phyloP scores from a whole-genome alignment of 1,139 yeast genomes.

The Taiozyma onychis region DNA sequence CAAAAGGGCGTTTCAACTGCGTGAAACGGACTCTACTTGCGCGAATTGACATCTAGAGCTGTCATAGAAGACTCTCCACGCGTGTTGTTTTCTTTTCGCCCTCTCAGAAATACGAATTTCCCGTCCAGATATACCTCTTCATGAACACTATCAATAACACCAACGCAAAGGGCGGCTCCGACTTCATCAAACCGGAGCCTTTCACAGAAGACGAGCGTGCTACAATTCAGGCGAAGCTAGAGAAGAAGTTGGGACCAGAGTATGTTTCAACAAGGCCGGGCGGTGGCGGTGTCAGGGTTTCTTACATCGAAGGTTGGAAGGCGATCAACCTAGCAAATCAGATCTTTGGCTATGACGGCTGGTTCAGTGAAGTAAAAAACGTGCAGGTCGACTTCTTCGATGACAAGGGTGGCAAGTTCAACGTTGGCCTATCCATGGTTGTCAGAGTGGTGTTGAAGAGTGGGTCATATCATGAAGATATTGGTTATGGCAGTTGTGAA shows the following conservation, averaged over 20 bases:
- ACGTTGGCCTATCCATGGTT: conserved; percentile 64
- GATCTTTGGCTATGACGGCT: conserved; percentile 76
- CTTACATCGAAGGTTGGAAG: conserved; percentile 78
- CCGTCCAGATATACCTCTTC: neutral
- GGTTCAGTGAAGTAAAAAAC: conserved; percentile 66
- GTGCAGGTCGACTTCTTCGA: conserved; percentile 71
- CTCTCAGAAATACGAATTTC: neutral
- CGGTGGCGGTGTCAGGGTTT: conserved; percentile 62
- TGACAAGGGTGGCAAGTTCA: conserved; percentile 45
- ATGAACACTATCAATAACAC: conserved; percentile 3
- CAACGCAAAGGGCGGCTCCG: conserved; percentile 1
- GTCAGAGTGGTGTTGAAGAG: conserved; percentile 68
- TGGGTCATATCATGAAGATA: conserved; percentile 76
- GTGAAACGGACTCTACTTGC: neutral
- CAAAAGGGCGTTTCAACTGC: neutral
- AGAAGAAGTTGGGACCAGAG: conserved; percentile 81
- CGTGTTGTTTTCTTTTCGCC: neutral
- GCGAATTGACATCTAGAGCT: neutral
- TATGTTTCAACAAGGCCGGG: conserved; percentile 79
- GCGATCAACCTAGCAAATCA: conserved; percentile 74
- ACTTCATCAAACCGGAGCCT: conserved; percentile 1
- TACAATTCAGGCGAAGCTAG: conserved; percentile 37
- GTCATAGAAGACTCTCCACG: neutral
- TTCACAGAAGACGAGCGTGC: conserved; percentile 16
- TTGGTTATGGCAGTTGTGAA: conserved; percentile 76